Base-by-base conservation (phyloP, 805 yeast species). In the Ogataea chonburiensis region DNA sequence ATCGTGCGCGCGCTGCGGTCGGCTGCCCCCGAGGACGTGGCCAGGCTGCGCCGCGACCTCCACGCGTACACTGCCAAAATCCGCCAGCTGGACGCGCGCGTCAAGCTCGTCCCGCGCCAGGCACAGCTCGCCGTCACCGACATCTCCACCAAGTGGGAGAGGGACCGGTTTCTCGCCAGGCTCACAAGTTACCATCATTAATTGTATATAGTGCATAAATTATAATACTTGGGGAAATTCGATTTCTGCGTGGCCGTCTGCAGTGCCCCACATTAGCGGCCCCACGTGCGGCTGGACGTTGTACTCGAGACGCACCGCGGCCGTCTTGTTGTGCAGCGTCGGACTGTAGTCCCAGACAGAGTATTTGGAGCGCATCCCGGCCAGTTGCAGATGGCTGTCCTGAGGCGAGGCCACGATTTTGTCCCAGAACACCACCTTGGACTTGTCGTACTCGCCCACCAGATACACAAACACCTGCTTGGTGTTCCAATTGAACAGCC, bases 401-500 rank as follows among this genome's bases (percentile, higher is more conserved):
- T 75, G 73, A 47, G 69, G 71, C 17, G 60, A 45, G 1, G 72
- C 66, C 47, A 91, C 77, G 49, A 91, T 91, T 47, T 74, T 74
- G 63, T 91, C 98, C 98, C 98, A 91, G 55, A 85, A 79, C 0
- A 91, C 83, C 24, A 89, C 85, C 46, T 79, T 78, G 2, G 42
- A 63, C 50, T 40, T 63, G 56, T 42, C 55, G 54, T 89, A 89
- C 54, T 86, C 91, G 2, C 94, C 95, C 3, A 94, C 85, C 45
- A 93, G 68, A 53, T 91, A 93, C 5, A 82, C 85, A 53, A 93
- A 91, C n/a, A 91, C 79, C 61, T 91, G 98, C 57, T 91, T 91
- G 9, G 98, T 93, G 63, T 91, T 93, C 96, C 97, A 91, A 61
- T 84, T 88, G 73, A 89, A 89, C 34, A 93, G 69, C 2, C 86